Conservation (phyloP, 164 flowering plant species). For the Chimonanthus salicifolius region DNA sequence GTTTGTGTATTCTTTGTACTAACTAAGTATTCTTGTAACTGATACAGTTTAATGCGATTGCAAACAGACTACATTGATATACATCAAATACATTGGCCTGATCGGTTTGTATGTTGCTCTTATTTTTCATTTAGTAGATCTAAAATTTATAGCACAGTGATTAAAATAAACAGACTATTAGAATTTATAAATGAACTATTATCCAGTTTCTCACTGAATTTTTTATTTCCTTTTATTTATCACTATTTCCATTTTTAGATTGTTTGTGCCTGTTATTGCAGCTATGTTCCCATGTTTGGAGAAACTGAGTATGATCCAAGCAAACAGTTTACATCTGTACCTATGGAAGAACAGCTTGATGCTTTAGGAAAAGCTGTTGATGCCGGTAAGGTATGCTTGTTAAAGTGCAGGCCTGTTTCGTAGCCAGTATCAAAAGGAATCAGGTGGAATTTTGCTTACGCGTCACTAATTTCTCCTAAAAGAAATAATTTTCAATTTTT, state of each 20-base stretch:
- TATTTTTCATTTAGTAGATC: background rate
- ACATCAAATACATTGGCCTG: slow-evolving; percentile 92
- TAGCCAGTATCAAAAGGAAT: background rate
- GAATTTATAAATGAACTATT: background rate
- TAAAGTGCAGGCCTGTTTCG: background rate
- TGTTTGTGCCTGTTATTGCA: slow-evolving; percentile 23
- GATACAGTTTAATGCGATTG: slow-evolving; percentile 59
- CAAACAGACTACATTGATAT: slow-evolving; percentile 74
- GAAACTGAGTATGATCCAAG: slow-evolving; percentile 70
- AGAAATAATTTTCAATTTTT: no score
- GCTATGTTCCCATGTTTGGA: slow-evolving; percentile 97
- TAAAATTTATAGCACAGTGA: background rate
- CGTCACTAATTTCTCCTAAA: no score
- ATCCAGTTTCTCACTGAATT: background rate
- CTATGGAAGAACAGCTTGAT: slow-evolving; percentile 68
- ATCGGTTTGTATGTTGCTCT: slow-evolving; percentile 61
- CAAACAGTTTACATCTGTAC: slow-evolving; percentile 36
- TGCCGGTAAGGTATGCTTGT: slow-evolving; percentile 60
- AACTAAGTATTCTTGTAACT: background rate
- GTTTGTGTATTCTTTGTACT: no score
- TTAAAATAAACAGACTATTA: background rate
- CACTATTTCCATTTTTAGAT: slow-evolving; percentile 3
- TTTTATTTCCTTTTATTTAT: background rate
- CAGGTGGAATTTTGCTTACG: no score
- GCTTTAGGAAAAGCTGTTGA: slow-evolving; percentile 58